phyloP scores from a whole-genome alignment of 768 basidiomycete species.

The Boletus barrowsii region DNA sequence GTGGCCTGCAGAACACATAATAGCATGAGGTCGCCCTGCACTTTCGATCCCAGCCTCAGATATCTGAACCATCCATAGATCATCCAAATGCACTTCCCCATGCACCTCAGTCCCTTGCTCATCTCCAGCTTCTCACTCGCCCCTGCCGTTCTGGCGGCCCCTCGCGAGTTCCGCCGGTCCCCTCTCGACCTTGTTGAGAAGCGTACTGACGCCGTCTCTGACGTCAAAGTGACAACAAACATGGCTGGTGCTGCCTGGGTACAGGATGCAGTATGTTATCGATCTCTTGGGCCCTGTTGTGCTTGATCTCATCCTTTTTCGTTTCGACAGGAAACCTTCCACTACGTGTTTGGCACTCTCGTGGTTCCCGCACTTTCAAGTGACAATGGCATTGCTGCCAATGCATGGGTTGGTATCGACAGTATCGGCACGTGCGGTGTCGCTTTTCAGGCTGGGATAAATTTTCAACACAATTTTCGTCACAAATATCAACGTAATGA shows the following conservation, averaged over 20 bases:
- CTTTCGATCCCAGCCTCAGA: too few species aligned
- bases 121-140: background rate
- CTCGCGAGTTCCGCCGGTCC: background rate
- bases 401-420: slow-evolving; percentile 7
- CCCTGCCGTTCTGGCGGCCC: background rate
- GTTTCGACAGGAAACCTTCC: slow-evolving; percentile 6
- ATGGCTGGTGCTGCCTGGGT: background rate
- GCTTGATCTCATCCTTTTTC: background rate
- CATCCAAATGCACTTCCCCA: background rate
- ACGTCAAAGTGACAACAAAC: background rate
- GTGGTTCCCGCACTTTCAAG: background rate
- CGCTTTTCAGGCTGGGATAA: slow-evolving; percentile 3
- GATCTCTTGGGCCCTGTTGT: background rate
- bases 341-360: background rate
- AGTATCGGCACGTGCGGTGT: background rate
- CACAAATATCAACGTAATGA: background rate
- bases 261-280: background rate
- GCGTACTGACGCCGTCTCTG: background rate
- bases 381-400: too few species aligned
- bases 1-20: too few species aligned
- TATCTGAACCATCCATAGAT: background rate
- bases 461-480: background rate
- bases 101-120: background rate
- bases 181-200: background rate
- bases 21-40: too few species aligned